Evolutionary conservation across 2,329 filamentous ascomycete genomes (phyloP).

Genomic region (Ilyonectria sp.): DNA sequence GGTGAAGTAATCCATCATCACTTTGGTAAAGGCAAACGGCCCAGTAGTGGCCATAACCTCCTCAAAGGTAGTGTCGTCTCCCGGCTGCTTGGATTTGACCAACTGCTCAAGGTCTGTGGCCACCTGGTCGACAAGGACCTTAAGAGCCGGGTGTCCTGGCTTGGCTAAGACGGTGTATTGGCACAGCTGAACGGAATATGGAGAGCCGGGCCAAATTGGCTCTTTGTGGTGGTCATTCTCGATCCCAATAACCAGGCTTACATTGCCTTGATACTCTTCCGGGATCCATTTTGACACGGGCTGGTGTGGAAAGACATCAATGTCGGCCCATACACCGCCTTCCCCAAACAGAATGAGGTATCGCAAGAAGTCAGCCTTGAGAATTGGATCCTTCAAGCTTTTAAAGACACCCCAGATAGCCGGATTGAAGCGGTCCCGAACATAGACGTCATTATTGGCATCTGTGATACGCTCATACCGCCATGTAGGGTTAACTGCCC

Average conservation of each 20-base stretch:
- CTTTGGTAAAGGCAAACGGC: constrained; percentile 51
- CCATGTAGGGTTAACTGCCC: constrained; percentile 44
- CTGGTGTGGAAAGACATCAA: constrained; percentile 77
- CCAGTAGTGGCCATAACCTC: constrained; percentile 53
- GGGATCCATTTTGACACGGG: constrained; percentile 79
- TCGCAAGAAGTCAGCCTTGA: constrained; percentile 74
- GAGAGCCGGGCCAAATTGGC: constrained; percentile 68
- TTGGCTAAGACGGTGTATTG: constrained; percentile 84
- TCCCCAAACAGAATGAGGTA: constrained; percentile 76
- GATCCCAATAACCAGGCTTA: constrained; percentile 79
- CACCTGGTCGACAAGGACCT: constrained; percentile 76
- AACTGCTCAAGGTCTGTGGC: constrained; percentile 56
- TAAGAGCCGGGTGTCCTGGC: constrained; percentile 77
- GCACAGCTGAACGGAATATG: constrained; percentile 81
- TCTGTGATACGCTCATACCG: constrained; percentile 51
- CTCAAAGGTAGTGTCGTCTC: constrained; percentile 41
- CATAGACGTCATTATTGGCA: constrained; percentile 54
- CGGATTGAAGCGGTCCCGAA: constrained; percentile 76
- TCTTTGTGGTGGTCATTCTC: constrained; percentile 70
- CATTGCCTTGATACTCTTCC: constrained; percentile 60
- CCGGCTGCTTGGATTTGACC: constrained; percentile 34
- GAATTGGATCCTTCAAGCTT: constrained; percentile 63
- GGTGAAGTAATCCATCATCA: constrained; percentile 50
- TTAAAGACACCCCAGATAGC: constrained; percentile 66
- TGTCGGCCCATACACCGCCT: constrained; percentile 80